Evolutionary conservation across 352 stramenopile genomes (phyloP), one percentile per base, ranked within the genome.

Genomic region (Phytophthora niederhauseri): DNA sequence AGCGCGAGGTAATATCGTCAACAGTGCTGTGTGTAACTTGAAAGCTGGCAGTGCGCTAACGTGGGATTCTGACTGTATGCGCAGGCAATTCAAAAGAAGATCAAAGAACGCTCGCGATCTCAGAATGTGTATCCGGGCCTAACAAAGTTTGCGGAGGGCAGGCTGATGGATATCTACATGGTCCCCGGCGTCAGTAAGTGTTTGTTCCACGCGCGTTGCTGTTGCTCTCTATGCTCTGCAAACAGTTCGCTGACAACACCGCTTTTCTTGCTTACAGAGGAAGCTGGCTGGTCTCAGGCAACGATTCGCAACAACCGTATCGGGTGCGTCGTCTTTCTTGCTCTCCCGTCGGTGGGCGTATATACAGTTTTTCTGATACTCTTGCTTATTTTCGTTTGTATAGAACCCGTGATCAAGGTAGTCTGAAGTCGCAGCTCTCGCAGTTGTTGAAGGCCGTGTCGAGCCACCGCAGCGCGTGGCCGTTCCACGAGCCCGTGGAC

Each of bases 401-500:
- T 41, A 87, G 84, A 28, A 95, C 81, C 31, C 86, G 90, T 11
- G 89, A 96, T 57, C 85, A 81, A 53, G 90, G 87, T 7, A 98
- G 74, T 65, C 61, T 87, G 46, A 98, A 91, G 68, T 91, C 85
- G 20, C 89, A 95, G 53, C 73, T 99, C 26, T 80, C 90, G 46
- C 72, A 85, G 28, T 78, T 99, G 19, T 85, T 97, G 53, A 95
- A 95, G 50, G 91, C 97, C 26, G 80, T 99, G 12, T 93, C 92
- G 46, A 97, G 92, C 63, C 95, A 99, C 72, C 92, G 97, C 41
- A 98, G 96, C 64, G 87, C 97, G 28, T 99, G 98, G 98, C 96
- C 97, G 8, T 99, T 99, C 75, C 92, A 97, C 34, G 97, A 99
- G 68, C 97, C 98, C 0, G 98, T 99, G 8, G 91, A 99, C 77